Base-by-base conservation (phyloP, 1,139 yeast genomes). In the Kodamaea sp. region DNA sequence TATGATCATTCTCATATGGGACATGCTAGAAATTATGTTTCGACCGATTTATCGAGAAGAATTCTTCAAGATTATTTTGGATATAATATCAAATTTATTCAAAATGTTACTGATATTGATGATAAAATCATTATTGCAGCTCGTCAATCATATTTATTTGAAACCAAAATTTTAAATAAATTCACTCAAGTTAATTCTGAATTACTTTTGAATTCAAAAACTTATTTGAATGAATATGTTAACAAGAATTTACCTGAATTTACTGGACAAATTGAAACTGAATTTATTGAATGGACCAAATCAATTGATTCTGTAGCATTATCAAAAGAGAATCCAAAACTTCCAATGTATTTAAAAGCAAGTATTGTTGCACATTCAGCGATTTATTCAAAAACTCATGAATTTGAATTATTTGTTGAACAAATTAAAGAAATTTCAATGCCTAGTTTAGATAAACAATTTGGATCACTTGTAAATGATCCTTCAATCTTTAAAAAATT, bases 1-100 rank as follows among this genome's bases (percentile, higher is more conserved):
- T 92, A 92, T 57, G 96, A 92, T 62, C 82, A 94, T 32, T 80
- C 94, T 38, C 99, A 92, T 58, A 88, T 92, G 97, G 99, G 99
- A n/a, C 99, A 94, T 63, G 98, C 98, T 15, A 74, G 98, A 62
- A 92, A 92, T 66, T 94, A 92, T 58, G 97, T 92, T 36, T 80
- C 96, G 7, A 86, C 88, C 39, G 98, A 94, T 61, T 88, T 92
- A 57, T 85, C 88, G 58, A 79, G 98, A 58, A 76, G 98, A 51
- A 76, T 94, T 36, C 61, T 92, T 49, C 87, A 82, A 59, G 89
- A 90, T 58, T 90, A 88, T 63, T 92, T 94, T 65, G 95, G 96
- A 15, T 92, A 87, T 65, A 80, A 86, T 52, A 76, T 92, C 35
- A 73, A 73, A 37, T 92, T 89, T 62, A 89, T 94, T 37, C 99